Evolutionary conservation across 352 stramenopile species (phyloP), one percentile per base, ranked within the genome.

Genomic region (Phytophthora hybrid): DNA sequence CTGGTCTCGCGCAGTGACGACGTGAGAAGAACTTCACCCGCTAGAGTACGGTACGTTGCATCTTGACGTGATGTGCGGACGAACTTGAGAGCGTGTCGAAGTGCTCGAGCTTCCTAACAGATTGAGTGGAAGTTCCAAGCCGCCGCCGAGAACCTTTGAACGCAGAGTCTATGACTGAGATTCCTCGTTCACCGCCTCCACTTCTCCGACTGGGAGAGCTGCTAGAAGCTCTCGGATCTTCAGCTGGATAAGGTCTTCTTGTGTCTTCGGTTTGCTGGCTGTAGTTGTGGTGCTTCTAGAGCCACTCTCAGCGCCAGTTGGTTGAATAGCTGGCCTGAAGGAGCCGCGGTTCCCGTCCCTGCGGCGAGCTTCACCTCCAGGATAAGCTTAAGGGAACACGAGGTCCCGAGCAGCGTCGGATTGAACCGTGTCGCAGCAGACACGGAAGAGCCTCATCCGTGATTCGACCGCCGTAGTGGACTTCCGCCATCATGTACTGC

Each of bases 401-500:
- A 77, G 26, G 68, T 81, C 6, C 65, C 77, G 11, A 96, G 71
- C 19, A 92, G 79, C 9, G 80, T 85, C 10, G 80, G 81, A 60
- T 87, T 92, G 46, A 94, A 80, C 84, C 39, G 83, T 82, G 21
- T 93, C 86, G 66, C 81, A 91, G 65, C 93, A 93, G 11, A 79
- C 81, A 14, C 83, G 86, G 62, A 96, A 93, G 34, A 93, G 78
- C 16, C 85, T 82, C 85, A 57, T 94, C 89, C 18, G 85, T 94
- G 70, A 94, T 93, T 19, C 83, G 82, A 51, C 89, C 89, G 52
- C 89, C 89, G 52, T 96, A 96, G 63, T 96, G 85, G 29, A 94
- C 86, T 57, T 96, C 89, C 0, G 85, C 86, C 23, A 92, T 77
- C 85, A 96, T 93, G 65, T 94, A 96, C 75, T 93, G 87, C 34